phyloP scores from a whole-genome alignment of 306 rosid species.

The Quercus gilva region DNA sequence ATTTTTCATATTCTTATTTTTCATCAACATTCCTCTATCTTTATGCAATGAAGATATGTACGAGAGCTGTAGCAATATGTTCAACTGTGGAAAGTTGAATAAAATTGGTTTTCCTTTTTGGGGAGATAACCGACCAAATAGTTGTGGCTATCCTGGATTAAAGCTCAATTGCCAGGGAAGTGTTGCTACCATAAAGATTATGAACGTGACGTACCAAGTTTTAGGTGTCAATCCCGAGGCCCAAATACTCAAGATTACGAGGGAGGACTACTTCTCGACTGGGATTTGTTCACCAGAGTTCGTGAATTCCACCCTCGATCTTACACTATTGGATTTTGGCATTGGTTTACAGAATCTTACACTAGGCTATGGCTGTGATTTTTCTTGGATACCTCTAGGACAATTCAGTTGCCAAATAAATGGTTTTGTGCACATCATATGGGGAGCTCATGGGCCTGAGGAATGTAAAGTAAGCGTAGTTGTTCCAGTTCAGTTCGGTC shows the following conservation, averaged over 20 bases:
- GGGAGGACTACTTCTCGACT: slow-evolving; percentile 25
- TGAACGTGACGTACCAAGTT: slow-evolving; percentile 27
- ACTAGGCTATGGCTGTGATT: slow-evolving; percentile 33
- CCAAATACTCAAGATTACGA: slow-evolving; percentile 29
- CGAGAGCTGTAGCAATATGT: slow-evolving; percentile 11
- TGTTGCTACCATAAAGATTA: slow-evolving; percentile 28
- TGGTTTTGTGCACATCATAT: background rate
- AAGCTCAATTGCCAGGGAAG: slow-evolving; percentile 20
- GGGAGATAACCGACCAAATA: slow-evolving; percentile 28
- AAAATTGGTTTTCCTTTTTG: slow-evolving; percentile 36
- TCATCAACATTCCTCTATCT: slow-evolving; percentile 12
- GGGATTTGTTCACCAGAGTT: slow-evolving; percentile 28
- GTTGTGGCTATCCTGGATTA: slow-evolving; percentile 48
- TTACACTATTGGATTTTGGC: slow-evolving; percentile 14
- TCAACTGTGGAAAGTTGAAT: slow-evolving; percentile 22
- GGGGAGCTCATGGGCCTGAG: background rate
- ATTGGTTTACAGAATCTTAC: slow-evolving; percentile 20
- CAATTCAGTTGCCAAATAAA: slow-evolving; percentile 1
- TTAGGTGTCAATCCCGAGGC: background rate
- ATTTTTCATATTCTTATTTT: slow-evolving; percentile 12
- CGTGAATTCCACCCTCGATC: slow-evolving; percentile 32
- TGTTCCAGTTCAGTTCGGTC: background rate
- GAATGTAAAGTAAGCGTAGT: slow-evolving; percentile 22
- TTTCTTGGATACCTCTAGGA: background rate
- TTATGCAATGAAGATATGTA: slow-evolving; percentile 7